Percentiles rank a stretch among this genome's conserved stretches.
Evolutionary conservation across 1,284 basidiomycete species (phyloP).

Genomic region (Melampsora americana): DNA sequence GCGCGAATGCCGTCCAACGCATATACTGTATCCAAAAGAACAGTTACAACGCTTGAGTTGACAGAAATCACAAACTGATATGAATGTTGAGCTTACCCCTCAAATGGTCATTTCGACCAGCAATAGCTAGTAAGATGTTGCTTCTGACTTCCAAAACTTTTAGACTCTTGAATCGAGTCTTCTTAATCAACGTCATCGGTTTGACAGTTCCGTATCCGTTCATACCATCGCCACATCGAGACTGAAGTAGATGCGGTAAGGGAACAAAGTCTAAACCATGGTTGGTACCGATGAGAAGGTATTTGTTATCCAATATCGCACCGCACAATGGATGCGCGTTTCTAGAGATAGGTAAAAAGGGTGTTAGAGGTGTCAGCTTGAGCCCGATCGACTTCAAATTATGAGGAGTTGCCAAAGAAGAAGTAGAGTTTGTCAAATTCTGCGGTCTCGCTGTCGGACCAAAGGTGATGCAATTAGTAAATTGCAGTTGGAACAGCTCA

Average conservation of each 20-base stretch:
- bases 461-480: not conserved
- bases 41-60: not conserved
- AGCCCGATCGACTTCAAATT: conserved; percentile 47
- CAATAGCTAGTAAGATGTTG: conserved; percentile 52
- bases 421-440: not conserved
- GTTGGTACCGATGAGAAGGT: conserved; percentile 51
- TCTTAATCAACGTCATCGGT: conserved; percentile 51
- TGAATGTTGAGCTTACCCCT: conserved; percentile 40
- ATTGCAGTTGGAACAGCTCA: not conserved
- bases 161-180: conserved; percentile 50
- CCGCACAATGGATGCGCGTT: conserved; percentile 51
- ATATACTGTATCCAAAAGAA: conserved; percentile 46
- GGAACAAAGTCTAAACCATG: conserved; percentile 51
- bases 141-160: conserved; percentile 49
- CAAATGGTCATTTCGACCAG: conserved; percentile 52
- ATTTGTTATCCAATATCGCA: conserved; percentile 50
- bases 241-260: conserved; percentile 40
- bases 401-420: conserved; percentile 13
- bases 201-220: conserved; percentile 43
- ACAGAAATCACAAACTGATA: not conserved
- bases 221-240: conserved; percentile 15
- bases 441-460: conserved; percentile 1
- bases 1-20: conserved; percentile 50
- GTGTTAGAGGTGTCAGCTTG: conserved; percentile 47
- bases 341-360: conserved; percentile 45